Conservation (phyloP, 768 basidiomycete genomes). For the Lactarius pseudohatsudake region DNA sequence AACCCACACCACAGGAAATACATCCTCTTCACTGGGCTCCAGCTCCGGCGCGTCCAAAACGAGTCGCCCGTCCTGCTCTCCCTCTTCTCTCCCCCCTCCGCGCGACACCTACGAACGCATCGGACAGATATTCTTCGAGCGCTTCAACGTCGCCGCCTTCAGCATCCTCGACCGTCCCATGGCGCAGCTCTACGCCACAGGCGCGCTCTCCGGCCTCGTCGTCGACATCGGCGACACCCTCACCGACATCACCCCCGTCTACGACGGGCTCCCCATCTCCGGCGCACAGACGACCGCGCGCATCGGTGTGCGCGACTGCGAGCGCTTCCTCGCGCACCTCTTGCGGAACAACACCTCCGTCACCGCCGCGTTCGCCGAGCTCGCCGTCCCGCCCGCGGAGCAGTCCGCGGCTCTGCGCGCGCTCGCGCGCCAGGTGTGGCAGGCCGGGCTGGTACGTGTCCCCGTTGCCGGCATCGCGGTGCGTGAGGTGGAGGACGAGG, state of each 20-base stretch:
- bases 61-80: conserved; percentile 84
- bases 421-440: conserved; percentile 63
- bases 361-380: conserved; percentile 55
- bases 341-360: conserved; percentile 68
- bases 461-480: conserved; percentile 62
- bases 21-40: conserved; percentile 70
- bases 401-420: conserved; percentile 52
- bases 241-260: conserved; percentile 77
- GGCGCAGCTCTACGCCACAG: conserved; percentile 78
- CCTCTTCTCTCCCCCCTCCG: conserved; percentile 61
- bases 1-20: conserved; percentile 64
- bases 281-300: conserved; percentile 53
- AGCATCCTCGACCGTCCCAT: conserved; percentile 80
- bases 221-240: conserved; percentile 77
- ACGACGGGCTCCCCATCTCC: conserved; percentile 66
- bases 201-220: conserved; percentile 68
- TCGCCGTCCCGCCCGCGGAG: conserved; percentile 35
- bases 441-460: conserved; percentile 67
- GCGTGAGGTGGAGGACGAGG: conserved; percentile 67
- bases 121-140: conserved; percentile 87
- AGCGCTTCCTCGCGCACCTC: conserved; percentile 71
- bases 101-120: conserved; percentile 67
- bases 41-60: conserved; percentile 79
- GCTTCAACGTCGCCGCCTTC: conserved; percentile 86
- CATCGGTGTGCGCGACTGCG: conserved; percentile 70